Conservation (phyloP, 1,139 yeast species). For the Arxiozyma heterogenica region DNA sequence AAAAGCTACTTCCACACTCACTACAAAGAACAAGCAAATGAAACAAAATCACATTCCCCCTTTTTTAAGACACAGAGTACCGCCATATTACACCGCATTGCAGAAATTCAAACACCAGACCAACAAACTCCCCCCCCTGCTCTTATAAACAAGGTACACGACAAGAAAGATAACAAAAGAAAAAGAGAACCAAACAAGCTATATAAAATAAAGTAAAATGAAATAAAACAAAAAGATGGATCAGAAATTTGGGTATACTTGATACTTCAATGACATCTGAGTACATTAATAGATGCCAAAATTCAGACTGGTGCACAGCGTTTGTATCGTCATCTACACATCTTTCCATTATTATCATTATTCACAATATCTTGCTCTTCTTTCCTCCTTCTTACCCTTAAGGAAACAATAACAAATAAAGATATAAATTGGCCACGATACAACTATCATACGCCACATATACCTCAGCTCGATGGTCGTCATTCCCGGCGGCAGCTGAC, state of each 20-base stretch:
- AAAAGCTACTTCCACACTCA: no score
- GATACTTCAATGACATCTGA: slow-evolving; percentile 28
- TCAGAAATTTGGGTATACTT: slow-evolving; percentile 34
- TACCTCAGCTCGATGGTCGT: no score
- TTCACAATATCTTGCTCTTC: no score
- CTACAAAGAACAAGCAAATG: no score
- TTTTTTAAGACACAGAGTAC: no score
- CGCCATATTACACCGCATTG: no score
- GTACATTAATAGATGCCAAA: slow-evolving; percentile 10
- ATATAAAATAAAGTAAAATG: no score
- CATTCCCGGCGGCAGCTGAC: no score
- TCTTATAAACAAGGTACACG: neutral
- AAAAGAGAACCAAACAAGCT: neutral
- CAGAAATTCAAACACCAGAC: no score
- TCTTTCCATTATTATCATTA: neutral
- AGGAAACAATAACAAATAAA: neutral
- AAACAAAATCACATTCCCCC: no score
- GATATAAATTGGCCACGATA: neutral
- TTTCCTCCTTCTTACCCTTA: neutral
- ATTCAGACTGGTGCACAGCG: slow-evolving; percentile 35
- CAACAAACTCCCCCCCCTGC: no score
- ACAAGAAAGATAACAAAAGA: neutral
- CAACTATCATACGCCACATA: neutral
- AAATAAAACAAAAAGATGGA: slow-evolving; percentile 1
- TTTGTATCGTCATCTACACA: slow-evolving; percentile 28